phyloP scores from a whole-genome alignment of 2,329 filamentous ascomycete genomes.

The Xylariaceae sp. region DNA sequence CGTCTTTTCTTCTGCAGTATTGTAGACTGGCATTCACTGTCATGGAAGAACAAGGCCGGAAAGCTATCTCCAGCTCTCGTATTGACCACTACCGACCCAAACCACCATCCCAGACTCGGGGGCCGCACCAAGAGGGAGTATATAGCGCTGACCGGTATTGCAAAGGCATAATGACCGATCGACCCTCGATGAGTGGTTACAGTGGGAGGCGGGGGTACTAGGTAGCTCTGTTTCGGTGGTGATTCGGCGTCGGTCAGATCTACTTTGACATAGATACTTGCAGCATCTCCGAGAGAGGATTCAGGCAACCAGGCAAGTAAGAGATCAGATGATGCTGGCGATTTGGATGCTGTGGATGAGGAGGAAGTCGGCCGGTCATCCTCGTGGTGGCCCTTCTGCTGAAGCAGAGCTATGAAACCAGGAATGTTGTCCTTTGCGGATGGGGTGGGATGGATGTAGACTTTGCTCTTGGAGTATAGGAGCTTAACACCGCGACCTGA shows the following conservation, averaged over 20 bases:
- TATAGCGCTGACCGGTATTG: constrained; percentile 84
- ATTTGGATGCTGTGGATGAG: constrained; percentile 43
- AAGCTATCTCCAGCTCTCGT: constrained; percentile 89
- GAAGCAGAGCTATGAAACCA: constrained; percentile 88
- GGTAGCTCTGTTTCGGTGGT: constrained; percentile 81
- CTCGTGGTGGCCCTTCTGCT: constrained; percentile 69
- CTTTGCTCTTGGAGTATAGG: constrained; percentile 96
- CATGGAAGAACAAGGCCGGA: constrained; percentile 95
- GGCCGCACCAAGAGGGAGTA: constrained; percentile 90
- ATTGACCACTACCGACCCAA: constrained; percentile 93
- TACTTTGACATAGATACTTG: constrained; percentile 92
- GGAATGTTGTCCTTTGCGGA: constrained; percentile 94
- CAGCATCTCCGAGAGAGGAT: constrained; percentile 80
- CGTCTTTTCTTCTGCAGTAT: constrained; percentile 91
- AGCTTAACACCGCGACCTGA: constrained; percentile 87
- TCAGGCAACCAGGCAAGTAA: constrained; percentile 95
- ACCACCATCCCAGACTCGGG: constrained; percentile 97
- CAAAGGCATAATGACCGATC: constrained; percentile 84
- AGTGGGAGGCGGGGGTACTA: constrained; percentile 89
- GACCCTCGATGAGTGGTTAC: constrained; percentile 74
- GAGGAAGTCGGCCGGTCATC: constrained; percentile 47
- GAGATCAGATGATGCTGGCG: constrained; percentile 67
- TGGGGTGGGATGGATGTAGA: constrained; percentile 93
- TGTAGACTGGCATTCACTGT: constrained; percentile 93
- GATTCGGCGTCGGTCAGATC: constrained; percentile 82